Evolutionary conservation across 2,329 filamentous ascomycete genomes (phyloP).

Genomic region (Aureobasidium uvarum): DNA sequence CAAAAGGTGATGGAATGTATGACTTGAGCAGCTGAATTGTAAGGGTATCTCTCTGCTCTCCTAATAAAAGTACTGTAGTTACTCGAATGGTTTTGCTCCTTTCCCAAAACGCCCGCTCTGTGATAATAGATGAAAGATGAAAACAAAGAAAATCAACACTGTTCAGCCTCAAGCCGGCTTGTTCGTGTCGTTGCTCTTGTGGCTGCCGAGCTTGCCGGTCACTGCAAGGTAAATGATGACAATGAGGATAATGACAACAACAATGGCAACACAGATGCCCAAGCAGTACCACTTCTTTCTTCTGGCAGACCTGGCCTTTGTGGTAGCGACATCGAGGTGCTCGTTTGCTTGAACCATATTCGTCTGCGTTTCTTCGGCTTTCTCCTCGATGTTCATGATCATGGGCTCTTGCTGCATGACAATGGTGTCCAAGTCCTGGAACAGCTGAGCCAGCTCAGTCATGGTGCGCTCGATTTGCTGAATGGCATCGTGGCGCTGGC

Average conservation of each 20-base stretch:
- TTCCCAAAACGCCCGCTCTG: neutral
- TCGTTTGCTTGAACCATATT: constrained; percentile 83
- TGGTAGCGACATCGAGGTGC: constrained; percentile 77
- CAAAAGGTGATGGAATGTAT: neutral
- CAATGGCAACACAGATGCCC: constrained; percentile 58
- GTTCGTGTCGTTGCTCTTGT: constrained; percentile 8
- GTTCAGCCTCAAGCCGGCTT: neutral
- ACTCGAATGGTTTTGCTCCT: neutral
- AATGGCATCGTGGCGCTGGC: constrained; percentile 80
- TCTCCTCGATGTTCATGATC: constrained; percentile 77
- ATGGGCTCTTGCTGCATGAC: constrained; percentile 83
- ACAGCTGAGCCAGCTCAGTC: constrained; percentile 80
- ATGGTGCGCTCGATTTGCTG: constrained; percentile 91
- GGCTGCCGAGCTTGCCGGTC: constrained; percentile 26
- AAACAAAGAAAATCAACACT: neutral
- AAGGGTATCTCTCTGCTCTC: constrained; percentile 23
- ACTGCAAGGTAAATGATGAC: constrained; percentile 38
- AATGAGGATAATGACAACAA: constrained; percentile 42
- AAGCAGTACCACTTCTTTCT: constrained; percentile 98
- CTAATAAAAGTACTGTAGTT: neutral
- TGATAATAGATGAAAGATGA: neutral
- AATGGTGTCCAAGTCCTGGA: constrained; percentile 83
- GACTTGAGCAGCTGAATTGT: constrained; percentile 6
- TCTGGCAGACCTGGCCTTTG: constrained; percentile 73
- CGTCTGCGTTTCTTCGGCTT: constrained; percentile 79